Evolutionary conservation across 2,329 filamentous ascomycete species (phyloP), one percentile per base, ranked within the genome.

Genomic region (Diaporthe humulicola): DNA sequence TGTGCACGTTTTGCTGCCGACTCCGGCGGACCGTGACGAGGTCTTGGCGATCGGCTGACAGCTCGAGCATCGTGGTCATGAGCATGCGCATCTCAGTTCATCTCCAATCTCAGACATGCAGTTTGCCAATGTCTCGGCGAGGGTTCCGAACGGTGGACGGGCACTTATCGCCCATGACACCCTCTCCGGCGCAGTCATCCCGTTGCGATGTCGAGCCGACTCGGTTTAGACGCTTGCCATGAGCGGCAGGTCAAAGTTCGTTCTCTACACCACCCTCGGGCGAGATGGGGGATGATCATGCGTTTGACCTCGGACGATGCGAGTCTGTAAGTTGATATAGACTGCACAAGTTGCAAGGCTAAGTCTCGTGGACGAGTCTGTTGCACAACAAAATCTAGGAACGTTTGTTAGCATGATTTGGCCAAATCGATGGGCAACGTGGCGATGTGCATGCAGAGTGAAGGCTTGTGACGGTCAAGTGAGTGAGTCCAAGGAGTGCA

Each of bases 21-120:
- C 3, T 10, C n/a, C 10, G n/a, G 42, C n/a, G n/a, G 12, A 28
- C 28, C n/a, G 33, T 54, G 42, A 30, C n/a, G 48, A 5, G 33
- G 33, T 17, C 48, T 54, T 28, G 45, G 33, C 42, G 22, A 17
- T 54, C 33, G 33, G 33, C 48, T 69, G 22, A 38, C 45, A 52
- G 45, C n/a, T n/a, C n/a, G n/a, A n/a, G n/a, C 22, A 28, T 69
- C 61, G 14, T 54, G 64, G 38, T 40, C 33, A 69, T 25, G 48
- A 54, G 33, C 33, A 12, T 38, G 33, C 8, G 33, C 14, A n/a
- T 54, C 30, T 25, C 5, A 30, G 28, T 40, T 28, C 42, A 69
- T 40, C 30, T 54, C 22, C 42, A 69, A 45, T 54, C 33, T 69
- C 33, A 69, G 64, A 40, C 64, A 69, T 54, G 64, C n/a, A 69